Percentiles rank a stretch among this genome's conserved stretches.
Evolutionary conservation across 352 stramenopile genomes (phyloP).

Genomic region (Globisporangium heterothallicum): DNA sequence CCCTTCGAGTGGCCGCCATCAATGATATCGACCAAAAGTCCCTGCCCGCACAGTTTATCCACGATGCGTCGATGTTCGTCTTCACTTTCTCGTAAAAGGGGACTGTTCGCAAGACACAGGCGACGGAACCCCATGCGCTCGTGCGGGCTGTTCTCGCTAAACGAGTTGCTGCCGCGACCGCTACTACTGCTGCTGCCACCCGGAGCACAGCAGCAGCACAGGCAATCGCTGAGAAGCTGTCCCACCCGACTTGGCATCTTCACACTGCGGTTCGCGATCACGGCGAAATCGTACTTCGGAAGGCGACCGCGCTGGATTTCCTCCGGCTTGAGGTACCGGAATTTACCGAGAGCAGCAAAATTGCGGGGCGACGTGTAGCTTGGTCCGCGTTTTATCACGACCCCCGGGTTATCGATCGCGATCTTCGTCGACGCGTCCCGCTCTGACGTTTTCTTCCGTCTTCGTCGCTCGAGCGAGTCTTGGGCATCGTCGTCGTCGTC

Average conservation of each 20-base stretch:
- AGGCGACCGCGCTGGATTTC: slow-evolving; percentile 60
- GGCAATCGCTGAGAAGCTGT: slow-evolving; percentile 18
- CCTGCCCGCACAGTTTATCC: slow-evolving; percentile 65
- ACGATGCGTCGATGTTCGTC: slow-evolving; percentile 79
- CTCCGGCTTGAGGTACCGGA: slow-evolving; percentile 77
- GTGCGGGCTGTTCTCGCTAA: slow-evolving; percentile 28
- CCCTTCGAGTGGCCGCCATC: slow-evolving; percentile 74
- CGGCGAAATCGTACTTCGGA: slow-evolving; percentile 70
- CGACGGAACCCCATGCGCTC: slow-evolving; percentile 57
- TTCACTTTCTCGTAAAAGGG: slow-evolving; percentile 55
- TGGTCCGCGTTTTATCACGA: background rate
- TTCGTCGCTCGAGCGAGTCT: slow-evolving; percentile 8
- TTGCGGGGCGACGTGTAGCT: slow-evolving; percentile 28
- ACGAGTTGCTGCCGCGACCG: slow-evolving; percentile 8
- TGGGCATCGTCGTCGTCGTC: slow-evolving; percentile 20
- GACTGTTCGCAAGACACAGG: slow-evolving; percentile 51
- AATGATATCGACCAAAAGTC: slow-evolving; percentile 77
- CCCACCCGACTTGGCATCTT: slow-evolving; percentile 28
- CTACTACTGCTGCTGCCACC: slow-evolving; percentile 6
- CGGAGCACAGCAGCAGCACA: slow-evolving; percentile 35
- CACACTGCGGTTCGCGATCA: slow-evolving; percentile 74
- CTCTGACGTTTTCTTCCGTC: slow-evolving; percentile 10
- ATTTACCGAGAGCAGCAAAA: slow-evolving; percentile 31
- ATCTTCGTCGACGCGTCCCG: slow-evolving; percentile 10
- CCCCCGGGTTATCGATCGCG: background rate